Percentiles rank a stretch among this genome's conserved stretches.
Conservation (phyloP, 2,329 filamentous ascomycete genomes). For the Botrytis tulipae region DNA sequence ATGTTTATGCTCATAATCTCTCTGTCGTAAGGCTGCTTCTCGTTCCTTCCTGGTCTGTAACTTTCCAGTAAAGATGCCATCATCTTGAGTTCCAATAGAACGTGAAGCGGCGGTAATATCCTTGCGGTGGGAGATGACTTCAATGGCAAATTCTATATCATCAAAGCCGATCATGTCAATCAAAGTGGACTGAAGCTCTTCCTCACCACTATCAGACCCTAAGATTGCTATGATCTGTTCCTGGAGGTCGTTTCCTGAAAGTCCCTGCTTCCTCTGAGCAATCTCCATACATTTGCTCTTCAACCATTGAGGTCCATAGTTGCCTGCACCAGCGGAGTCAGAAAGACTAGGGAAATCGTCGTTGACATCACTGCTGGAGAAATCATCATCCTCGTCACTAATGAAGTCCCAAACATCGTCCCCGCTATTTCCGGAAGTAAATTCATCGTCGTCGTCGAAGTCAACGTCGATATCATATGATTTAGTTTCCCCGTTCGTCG, state of each 20-base stretch:
- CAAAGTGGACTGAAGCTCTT: conserved; percentile 86
- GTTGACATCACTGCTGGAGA: conserved; percentile 64
- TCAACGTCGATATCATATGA: conserved; percentile 58
- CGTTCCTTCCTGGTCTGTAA: conserved; percentile 75
- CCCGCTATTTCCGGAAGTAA: conserved; percentile 55
- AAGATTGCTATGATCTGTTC: conserved; percentile 76
- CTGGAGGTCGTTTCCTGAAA: conserved; percentile 68
- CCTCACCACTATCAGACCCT: conserved; percentile 64
- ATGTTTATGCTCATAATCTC: conserved; percentile 82
- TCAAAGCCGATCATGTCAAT: conserved; percentile 91
- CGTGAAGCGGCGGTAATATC: conserved; percentile 57
- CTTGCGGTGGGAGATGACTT: conserved; percentile 75
- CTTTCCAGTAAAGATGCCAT: conserved; percentile 48
- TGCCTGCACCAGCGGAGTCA: conserved; percentile 30
- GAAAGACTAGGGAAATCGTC: conserved; percentile 41
- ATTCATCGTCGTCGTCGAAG: conserved; percentile 61
- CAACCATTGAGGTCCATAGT: conserved; percentile 69
- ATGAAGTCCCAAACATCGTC: conserved; percentile 95
- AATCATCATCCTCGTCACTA: conserved; percentile 68
- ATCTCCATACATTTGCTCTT: conserved; percentile 64
- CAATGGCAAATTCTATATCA: conserved; percentile 88
- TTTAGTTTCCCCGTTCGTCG: conserved; percentile 45
- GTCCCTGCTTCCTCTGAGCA: conserved; percentile 60
- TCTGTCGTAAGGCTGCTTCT: conserved; percentile 71
- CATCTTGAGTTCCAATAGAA: conserved; percentile 37